phyloP scores from a whole-genome alignment of 257 asterid genomes.

The Solanum lignicaule region DNA sequence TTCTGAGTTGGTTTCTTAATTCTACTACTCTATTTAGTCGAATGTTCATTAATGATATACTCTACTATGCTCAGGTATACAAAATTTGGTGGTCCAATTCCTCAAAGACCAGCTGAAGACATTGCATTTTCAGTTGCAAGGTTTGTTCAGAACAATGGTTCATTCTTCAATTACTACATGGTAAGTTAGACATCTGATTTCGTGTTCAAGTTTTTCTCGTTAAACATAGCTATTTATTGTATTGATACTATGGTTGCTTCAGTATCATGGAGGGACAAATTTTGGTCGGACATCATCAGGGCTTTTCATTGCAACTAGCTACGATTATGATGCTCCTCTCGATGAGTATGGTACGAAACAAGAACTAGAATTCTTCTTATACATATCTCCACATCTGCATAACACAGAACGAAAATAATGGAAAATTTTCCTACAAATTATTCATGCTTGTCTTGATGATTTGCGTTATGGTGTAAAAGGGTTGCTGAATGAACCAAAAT shows the following conservation, averaged over 20 bases:
- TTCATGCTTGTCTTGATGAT: neutral
- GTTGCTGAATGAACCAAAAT: constrained; percentile 64
- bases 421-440: neutral
- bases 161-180: constrained; percentile 92
- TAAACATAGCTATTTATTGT: neutral
- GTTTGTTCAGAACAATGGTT: constrained; percentile 80
- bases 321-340: constrained; percentile 84
- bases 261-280: constrained; percentile 95
- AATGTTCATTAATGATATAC: neutral
- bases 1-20: neutral
- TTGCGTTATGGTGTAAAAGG: constrained; percentile 24
- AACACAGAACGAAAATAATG: neutral
- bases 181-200: constrained; percentile 20
- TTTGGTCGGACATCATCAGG: constrained; percentile 78
- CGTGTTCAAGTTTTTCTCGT: neutral
- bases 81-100: constrained; percentile 64
- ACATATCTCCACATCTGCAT: neutral
- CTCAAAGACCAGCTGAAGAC: constrained; percentile 80
- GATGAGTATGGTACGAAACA: constrained; percentile 73
- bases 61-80: constrained; percentile 39
- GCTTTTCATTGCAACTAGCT: constrained; percentile 78
- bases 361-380: neutral
- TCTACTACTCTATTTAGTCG: neutral
- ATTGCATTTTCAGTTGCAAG: constrained; percentile 85
- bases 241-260: constrained; percentile 4